phyloP scores from a whole-genome alignment of 345 rosid species.

The Hypericum perforatum region DNA sequence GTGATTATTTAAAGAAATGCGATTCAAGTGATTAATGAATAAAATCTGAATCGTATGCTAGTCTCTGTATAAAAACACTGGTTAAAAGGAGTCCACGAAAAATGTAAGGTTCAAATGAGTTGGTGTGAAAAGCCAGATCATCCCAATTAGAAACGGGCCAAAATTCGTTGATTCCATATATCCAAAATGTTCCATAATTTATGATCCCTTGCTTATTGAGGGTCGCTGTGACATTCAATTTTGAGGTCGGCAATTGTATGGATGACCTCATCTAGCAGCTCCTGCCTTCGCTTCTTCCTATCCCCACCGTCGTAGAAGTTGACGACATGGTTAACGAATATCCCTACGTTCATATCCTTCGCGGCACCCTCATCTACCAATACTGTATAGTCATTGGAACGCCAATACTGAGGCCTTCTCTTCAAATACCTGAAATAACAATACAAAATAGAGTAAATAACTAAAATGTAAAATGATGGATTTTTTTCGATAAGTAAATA shows the following conservation, averaged over 20 bases:
- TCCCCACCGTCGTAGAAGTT: constrained; percentile 56
- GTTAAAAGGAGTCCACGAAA: no score
- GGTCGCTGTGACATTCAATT: constrained; percentile 41
- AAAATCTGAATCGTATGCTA: no score
- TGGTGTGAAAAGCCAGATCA: no score
- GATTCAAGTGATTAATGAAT: no score
- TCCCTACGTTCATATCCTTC: constrained; percentile 33
- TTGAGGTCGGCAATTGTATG: constrained; percentile 36
- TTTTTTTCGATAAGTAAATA: no score
- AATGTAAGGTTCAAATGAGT: no score
- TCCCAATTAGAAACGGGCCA: no score
- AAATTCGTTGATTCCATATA: no score
- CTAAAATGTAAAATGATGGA: background rate
- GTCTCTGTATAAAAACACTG: no score
- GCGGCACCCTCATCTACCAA: constrained; percentile 43
- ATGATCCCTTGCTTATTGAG: constrained; percentile 21
- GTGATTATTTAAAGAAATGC: no score
- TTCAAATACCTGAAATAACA: constrained; percentile 32
- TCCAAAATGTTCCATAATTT: no score
- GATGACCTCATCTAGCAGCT: constrained; percentile 42
- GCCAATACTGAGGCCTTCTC: constrained; percentile 54
- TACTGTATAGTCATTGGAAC: constrained; percentile 32
- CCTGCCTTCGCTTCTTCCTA: constrained; percentile 30
- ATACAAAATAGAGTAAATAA: background rate
- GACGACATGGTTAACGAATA: constrained; percentile 43